Percentiles rank a stretch among this genome's conserved stretches.
These are phyloP conservation scores for Odonthalia washingtoniensis DNA, from an alignment of 31 red algal genomes.

Conservation along the genomic window DNA sequence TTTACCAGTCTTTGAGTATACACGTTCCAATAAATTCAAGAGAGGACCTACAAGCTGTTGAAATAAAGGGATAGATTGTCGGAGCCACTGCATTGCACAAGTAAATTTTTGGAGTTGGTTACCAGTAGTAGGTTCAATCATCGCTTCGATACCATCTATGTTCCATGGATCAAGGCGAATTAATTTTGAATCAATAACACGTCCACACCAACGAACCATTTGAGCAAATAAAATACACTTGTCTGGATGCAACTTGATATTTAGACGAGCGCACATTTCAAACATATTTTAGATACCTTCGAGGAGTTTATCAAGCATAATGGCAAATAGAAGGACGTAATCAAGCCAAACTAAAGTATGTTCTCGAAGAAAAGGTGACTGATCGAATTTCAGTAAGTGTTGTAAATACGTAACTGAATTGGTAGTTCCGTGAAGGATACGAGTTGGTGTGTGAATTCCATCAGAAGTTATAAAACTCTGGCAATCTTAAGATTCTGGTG, in stretches of 20 bases:
- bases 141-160: neutral
- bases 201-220: no score
- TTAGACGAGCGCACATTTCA: no score
- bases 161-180: slow-evolving; percentile 1
- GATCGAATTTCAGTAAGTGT: neutral
- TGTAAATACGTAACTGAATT: slow-evolving; percentile 27
- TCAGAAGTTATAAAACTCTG: neutral
- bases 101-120: slow-evolving; percentile 29
- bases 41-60: neutral
- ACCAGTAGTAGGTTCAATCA: slow-evolving; percentile 20
- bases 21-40: neutral
- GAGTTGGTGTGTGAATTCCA: slow-evolving; percentile 4
- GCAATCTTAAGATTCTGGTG: slow-evolving; percentile 11
- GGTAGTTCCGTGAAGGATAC: slow-evolving; percentile 17
- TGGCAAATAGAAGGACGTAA: no score
- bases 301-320: no score
- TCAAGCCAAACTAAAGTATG: neutral
- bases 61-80: slow-evolving; percentile 18
- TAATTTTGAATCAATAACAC: neutral
- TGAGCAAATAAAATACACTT: no score
- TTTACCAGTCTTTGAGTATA: neutral
- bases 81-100: slow-evolving; percentile 18
- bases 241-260: no score
- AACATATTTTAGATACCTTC: no score
- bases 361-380: neutral